These are phyloP conservation scores for Rhodamnia rubescens DNA, from an alignment of 345 rosid species.

Conservation along the genomic window DNA sequence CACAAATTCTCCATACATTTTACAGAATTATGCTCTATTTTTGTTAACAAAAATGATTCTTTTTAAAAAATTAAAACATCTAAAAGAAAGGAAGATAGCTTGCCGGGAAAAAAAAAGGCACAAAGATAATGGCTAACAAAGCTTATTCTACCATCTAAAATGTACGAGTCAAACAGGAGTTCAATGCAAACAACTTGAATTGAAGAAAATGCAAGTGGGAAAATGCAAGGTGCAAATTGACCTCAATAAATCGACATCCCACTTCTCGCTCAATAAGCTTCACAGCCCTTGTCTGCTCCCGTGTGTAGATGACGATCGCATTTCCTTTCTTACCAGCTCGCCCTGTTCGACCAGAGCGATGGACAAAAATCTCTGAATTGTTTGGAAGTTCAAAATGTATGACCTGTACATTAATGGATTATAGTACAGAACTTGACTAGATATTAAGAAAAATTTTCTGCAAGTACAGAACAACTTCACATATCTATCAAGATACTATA, in stretches of 20 bases:
- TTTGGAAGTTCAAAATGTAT: constrained; percentile 94
- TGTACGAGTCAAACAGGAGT: background rate
- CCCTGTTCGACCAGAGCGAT: constrained; percentile 97
- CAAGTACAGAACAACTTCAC: background rate
- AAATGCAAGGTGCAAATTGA: constrained; percentile 5
- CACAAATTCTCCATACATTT: background rate
- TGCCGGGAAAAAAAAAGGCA: background rate
- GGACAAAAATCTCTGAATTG: constrained; percentile 84
- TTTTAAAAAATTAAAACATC: background rate
- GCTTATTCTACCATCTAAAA: background rate
- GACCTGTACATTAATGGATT: constrained; percentile 20
- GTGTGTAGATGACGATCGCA: constrained; percentile 72
- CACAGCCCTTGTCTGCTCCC: constrained; percentile 56
- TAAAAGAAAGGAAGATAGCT: background rate
- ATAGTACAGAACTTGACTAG: background rate
- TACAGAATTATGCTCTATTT: background rate
- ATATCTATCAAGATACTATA: background rate
- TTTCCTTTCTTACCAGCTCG: constrained; percentile 99
- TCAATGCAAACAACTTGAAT: background rate
- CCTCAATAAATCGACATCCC: constrained; percentile 89
- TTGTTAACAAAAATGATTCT: background rate
- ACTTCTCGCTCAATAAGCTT: constrained; percentile 68
- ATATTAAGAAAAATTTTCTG: background rate
- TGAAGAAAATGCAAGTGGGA: background rate
- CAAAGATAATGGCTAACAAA: background rate